Conservation (phyloP, 2,329 filamentous ascomycete genomes). For the Polytolypa hystricis region DNA sequence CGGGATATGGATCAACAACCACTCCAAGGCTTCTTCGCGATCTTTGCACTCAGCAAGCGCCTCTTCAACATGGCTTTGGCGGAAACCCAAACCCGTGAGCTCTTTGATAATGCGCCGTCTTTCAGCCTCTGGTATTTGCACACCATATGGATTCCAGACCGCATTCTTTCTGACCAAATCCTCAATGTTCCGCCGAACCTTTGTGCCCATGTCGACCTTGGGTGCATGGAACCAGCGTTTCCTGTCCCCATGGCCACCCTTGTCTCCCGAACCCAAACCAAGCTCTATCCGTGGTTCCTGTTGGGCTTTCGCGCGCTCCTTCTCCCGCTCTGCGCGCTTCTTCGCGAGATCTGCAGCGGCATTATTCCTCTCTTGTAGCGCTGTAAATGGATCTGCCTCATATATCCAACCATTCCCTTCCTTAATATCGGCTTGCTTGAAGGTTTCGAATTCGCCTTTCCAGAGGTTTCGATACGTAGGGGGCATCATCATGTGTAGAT, state of each 20-base stretch:
- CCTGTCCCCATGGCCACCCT: constrained; percentile 17
- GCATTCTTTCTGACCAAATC: constrained; percentile 64
- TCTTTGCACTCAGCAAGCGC: constrained; percentile 81
- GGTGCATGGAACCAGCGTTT: constrained; percentile 63
- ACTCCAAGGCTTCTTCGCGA: constrained; percentile 83
- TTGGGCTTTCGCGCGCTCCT: constrained; percentile 50
- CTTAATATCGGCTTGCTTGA: constrained; percentile 72
- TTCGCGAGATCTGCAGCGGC: constrained; percentile 66
- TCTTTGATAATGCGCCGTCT: constrained; percentile 57
- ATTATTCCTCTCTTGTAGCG: constrained; percentile 67
- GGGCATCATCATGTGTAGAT: constrained; percentile 86
- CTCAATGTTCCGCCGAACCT: constrained; percentile 69
- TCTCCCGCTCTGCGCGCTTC: constrained; percentile 59
- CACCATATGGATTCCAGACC: constrained; percentile 74
- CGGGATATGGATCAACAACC: constrained; percentile 91
- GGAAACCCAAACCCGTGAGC: constrained; percentile 69
- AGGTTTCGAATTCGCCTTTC: constrained; percentile 72
- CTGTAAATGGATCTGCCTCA: constrained; percentile 84
- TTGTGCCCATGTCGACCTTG: constrained; percentile 85
- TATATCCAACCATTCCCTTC: constrained; percentile 80
- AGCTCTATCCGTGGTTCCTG: constrained; percentile 51
- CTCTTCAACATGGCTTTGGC: constrained; percentile 80
- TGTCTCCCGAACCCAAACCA: constrained; percentile 28
- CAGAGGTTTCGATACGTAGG: constrained; percentile 82
- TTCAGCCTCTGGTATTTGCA: constrained; percentile 50